These are phyloP conservation scores for Orobanche coerulescens DNA, from an alignment of 257 asterid genomes.

Conservation along the genomic window DNA sequence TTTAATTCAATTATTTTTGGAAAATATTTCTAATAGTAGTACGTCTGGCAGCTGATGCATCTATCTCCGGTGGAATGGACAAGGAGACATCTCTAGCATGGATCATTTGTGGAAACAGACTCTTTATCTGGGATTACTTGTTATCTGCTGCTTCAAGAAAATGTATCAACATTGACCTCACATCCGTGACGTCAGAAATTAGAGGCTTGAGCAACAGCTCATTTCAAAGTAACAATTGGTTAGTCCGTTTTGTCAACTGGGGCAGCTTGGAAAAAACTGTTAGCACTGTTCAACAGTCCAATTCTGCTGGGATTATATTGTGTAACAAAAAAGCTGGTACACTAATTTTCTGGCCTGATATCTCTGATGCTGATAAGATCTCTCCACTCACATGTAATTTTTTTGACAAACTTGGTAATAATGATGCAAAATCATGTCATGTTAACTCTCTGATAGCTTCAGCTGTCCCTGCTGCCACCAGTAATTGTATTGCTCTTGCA, in stretches of 20 bases:
- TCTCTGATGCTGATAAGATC: constrained; percentile 35
- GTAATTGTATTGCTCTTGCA: constrained; percentile 63
- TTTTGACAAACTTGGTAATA: constrained; percentile 30
- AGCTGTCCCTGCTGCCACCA: constrained; percentile 37
- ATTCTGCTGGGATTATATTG: constrained; percentile 63
- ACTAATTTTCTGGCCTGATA: constrained; percentile 74
- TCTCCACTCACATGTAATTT: constrained; percentile 44
- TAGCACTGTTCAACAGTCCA: constrained; percentile 32
- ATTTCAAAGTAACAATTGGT: constrained; percentile 50
- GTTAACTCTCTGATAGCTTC: constrained; percentile 73
- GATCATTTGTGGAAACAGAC: constrained; percentile 55
- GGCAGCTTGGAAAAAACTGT: constrained; percentile 36
- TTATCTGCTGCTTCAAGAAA: constrained; percentile 52
- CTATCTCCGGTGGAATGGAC: constrained; percentile 82
- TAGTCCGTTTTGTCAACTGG: constrained; percentile 64
- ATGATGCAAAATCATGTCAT: constrained; percentile 29
- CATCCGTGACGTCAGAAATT: constrained; percentile 35
- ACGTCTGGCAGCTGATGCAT: constrained; percentile 48
- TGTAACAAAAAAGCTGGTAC: constrained; percentile 48
- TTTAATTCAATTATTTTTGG: constrained; percentile 1
- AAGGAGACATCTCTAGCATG: constrained; percentile 72
- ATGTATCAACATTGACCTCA: constrained; percentile 59
- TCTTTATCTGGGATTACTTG: constrained; percentile 75
- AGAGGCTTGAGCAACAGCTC: constrained; percentile 34
- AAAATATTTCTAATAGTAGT: constrained; percentile 11